Base-by-base conservation (phyloP, 78 protist species). In the Anaeramoeba flamelloides region DNA sequence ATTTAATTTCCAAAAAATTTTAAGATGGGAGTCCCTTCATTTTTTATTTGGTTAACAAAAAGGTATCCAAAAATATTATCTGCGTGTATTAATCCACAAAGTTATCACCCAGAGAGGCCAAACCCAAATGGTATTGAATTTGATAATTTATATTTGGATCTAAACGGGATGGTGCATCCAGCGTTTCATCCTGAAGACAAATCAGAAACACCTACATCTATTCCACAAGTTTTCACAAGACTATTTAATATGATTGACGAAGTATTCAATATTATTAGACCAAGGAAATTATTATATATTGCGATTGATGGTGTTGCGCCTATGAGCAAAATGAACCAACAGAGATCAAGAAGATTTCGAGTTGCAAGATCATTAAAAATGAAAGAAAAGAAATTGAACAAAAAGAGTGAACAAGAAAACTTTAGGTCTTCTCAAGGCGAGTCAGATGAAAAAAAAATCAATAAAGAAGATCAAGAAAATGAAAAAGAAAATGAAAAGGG, bases 81-180 rank as follows among this genome's bases (percentile, higher is more conserved):
- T 26, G 69, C 69, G 17, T 53, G 69, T 53, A n/a, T n/a, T n/a
- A n/a, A n/a, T n/a, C n/a, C n/a, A n/a, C n/a, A n/a, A n/a, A n/a
- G n/a, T n/a, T 8, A 53, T 26, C 34, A 53, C 8, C 34, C 8
- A 53, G 69, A 53, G 17, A 53, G 17, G 34, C 86, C 89, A 26
- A 88, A 88, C 40, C 97, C 93, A 2, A 91, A 91, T 34, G 94
- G 91, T 0, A 0, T 69, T 17, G 93, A 90, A 69, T 93, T 75
- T 81, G 99, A 98, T 87, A 89, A 88, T 83, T 87, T 98, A 31
- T 98, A 98, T 82, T 88, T 98, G n/a, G 99, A 98, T 76, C 91
- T 98, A 98, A 97, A 98, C 17, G 69, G 69, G 17, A 53, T 53
- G 8, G 17, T 97, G 75, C 99, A 98, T 80, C 93, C 93, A 1